Evolutionary conservation across 768 basidiomycete genomes (phyloP), one percentile per base, ranked within the genome.

Genomic region (Pleurotus tuber-regium): DNA sequence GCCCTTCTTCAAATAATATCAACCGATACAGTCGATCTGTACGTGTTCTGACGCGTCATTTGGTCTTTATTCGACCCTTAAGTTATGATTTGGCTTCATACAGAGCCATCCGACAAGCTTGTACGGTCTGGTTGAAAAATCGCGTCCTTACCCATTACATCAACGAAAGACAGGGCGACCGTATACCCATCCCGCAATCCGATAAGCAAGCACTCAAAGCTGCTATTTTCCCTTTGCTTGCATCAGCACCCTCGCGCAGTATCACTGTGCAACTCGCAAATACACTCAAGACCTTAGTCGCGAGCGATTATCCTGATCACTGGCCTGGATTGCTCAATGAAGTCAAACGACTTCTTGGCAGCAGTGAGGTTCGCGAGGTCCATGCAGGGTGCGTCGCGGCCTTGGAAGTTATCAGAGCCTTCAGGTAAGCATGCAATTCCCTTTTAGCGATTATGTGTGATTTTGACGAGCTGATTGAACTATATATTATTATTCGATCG

Each of bases 111-210:
- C 88, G 91, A 33, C 90, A 93, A 61, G 87, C 92, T 0, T 86
- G 87, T 58, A 78, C 87, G 11, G 89, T 96, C 18, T 96, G 87
- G 80, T 76, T 95, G 61, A 96, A 96, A 70, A 96, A 96, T 66
- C 87, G 93, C 60, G 82, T 95, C 54, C 78, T 80, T 51, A 74
- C 76, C 4, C 77, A 77, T 16, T 95, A 92, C 63, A 80, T 84
- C 52, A 57, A 67, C 41, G 55, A 63, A n/a, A 24, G 50, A 55
- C 56, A 14, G 58, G 64, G 16, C 33, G 87, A 92, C 62, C 79
- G 80, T 40, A 68, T 67, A 25, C 74, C 82, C 48, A 86, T 95
- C 65, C 70, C 80, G 2, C 61, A 67, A 25, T 78, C 85, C 1
- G 93, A 94, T 69, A 82, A 86, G 48, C 79, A 79, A 52, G 80